Percentiles rank a stretch among this genome's conserved stretches.
phyloP scores from a whole-genome alignment of 768 basidiomycete genomes.

The Pisolithus marmoratus region DNA sequence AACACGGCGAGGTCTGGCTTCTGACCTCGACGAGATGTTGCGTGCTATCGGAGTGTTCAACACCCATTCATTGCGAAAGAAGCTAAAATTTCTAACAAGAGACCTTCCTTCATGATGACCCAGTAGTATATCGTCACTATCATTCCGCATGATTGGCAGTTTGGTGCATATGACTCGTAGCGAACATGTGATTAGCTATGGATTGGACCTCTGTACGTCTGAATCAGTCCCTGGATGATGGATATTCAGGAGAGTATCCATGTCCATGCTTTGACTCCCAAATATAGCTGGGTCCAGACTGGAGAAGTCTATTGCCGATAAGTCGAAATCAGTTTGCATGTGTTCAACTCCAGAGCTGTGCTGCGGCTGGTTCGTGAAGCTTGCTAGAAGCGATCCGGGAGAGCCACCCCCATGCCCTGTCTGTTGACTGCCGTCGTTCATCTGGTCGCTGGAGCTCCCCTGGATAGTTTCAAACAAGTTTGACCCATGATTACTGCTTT shows the following conservation, averaged over 20 bases:
- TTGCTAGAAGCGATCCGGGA: conserved; percentile 38
- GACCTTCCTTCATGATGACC: conserved; percentile 5
- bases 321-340: conserved; percentile 37
- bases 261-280: conserved; percentile 35
- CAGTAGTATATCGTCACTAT: too few relatives aligned
- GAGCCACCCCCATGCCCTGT: conserved; percentile 22
- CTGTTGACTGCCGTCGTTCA: conserved; percentile 5
- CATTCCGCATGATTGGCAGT: too few relatives aligned
- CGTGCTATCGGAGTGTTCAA: conserved; percentile 50
- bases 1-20: conserved; percentile 41
- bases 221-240: conserved; percentile 20
- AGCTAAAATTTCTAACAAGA: conserved; percentile 44
- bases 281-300: conserved; percentile 41
- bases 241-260: conserved; percentile 51
- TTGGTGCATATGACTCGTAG: conserved; percentile 1
- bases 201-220: conserved; percentile 19
- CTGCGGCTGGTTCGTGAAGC: conserved; percentile 33
- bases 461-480: conserved; percentile 20
- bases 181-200: conserved; percentile 4
- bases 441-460: conserved; percentile 13
- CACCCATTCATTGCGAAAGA: conserved; percentile 66
- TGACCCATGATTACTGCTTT: conserved; percentile 10
- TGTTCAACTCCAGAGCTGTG: conserved; percentile 13
- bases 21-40: conserved; percentile 47
- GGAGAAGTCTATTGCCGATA: conserved; percentile 42